These are phyloP conservation scores for Globisporangium nodosum DNA, from an alignment of 352 stramenopile species.

Conservation along the genomic window DNA sequence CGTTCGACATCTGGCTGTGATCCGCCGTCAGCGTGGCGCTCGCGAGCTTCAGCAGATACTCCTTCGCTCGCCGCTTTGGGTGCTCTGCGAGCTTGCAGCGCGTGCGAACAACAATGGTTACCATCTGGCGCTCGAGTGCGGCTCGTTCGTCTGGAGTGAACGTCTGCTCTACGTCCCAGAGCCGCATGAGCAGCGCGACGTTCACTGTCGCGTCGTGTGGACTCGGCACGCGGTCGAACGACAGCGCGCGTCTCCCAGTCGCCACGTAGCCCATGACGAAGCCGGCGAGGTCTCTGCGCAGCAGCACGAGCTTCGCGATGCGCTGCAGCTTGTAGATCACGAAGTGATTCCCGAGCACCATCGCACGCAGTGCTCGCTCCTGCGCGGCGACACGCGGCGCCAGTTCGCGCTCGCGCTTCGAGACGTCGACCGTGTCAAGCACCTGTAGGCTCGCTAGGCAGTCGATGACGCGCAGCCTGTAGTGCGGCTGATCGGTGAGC, in stretches of 20 bases:
- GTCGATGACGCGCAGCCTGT: constrained; percentile 54
- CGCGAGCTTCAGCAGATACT: constrained; percentile 59
- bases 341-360: constrained; percentile 63
- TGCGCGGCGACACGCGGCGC: constrained; percentile 46
- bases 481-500: constrained; percentile 67
- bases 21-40: constrained; percentile 12
- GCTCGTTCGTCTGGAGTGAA: constrained; percentile 24
- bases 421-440: constrained; percentile 57
- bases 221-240: constrained; percentile 54
- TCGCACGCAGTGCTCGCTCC: constrained; percentile 38
- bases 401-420: constrained; percentile 41
- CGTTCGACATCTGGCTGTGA: constrained; percentile 16
- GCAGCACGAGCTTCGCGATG: constrained; percentile 32
- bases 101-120: constrained; percentile 58
- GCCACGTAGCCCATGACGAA: constrained; percentile 17
- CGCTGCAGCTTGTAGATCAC: constrained; percentile 67
- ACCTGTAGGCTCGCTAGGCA: constrained; percentile 37
- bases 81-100: constrained; percentile 49
- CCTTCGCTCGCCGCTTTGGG: constrained; percentile 57
- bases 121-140: constrained; percentile 49
- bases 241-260: background rate
- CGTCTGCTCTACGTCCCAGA: constrained; percentile 47
- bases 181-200: constrained; percentile 28
- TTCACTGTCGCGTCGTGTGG: constrained; percentile 35
- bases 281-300: constrained; percentile 61